Percentiles rank a stretch among this genome's conserved stretches.
Conservation (phyloP, 1,284 basidiomycete species). For the Cutaneotrichosporon cavernicola region DNA sequence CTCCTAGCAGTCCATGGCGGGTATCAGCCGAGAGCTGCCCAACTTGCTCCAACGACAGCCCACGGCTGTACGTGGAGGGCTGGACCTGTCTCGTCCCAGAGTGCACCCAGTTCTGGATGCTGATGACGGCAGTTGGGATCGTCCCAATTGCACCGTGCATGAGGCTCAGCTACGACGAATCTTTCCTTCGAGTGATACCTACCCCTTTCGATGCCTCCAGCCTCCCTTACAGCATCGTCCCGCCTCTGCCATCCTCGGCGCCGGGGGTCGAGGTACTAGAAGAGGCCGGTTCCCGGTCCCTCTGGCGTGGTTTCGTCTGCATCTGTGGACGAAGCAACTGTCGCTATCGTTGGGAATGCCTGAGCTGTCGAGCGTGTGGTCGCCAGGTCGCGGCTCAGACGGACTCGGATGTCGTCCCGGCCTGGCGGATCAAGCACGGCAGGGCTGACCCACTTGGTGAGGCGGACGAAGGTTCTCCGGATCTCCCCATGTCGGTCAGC, state of each 20-base stretch:
- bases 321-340: constrained; percentile 32
- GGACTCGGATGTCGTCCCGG: constrained; percentile 15
- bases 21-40: constrained; percentile 20
- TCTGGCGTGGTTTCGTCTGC: constrained; percentile 35
- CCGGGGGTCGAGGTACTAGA: constrained; percentile 11
- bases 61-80: constrained; percentile 39
- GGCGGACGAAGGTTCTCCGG: neutral
- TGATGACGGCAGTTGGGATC: constrained; percentile 28
- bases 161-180: constrained; percentile 27
- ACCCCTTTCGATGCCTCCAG: constrained; percentile 18
- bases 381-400: constrained; percentile 7
- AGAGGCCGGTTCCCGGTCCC: constrained; percentile 24
- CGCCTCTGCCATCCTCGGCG: constrained; percentile 23
- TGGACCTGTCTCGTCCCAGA: constrained; percentile 36
- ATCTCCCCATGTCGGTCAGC: constrained; percentile 10
- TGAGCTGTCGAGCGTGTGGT: constrained; percentile 27
- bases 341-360: constrained; percentile 46
- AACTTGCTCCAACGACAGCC: constrained; percentile 20
- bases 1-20: neutral
- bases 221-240: constrained; percentile 36
- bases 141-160: constrained; percentile 37
- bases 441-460: constrained; percentile 14
- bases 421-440: neutral
- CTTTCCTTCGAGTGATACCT: constrained; percentile 25
- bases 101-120: constrained; percentile 43